Base-by-base conservation (phyloP, 768 basidiomycete species). In the Mycena rebaudengoi region DNA sequence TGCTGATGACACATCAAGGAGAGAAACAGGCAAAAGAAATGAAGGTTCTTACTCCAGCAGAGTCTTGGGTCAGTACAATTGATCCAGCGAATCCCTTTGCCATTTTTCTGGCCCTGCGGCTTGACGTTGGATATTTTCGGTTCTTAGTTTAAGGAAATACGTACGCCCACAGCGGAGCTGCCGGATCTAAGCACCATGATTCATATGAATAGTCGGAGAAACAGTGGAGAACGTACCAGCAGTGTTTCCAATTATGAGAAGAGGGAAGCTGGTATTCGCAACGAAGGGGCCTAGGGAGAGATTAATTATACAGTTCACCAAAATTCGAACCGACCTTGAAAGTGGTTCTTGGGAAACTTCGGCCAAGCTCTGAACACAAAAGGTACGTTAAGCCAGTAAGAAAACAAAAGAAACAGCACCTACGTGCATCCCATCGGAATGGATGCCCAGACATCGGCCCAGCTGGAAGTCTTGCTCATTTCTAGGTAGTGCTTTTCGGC, bases 211-310 rank as follows among this genome's bases (percentile, higher is more conserved):
- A 3, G 1, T 28, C 16, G 8, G 13, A 32, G 23, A 73, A 13
- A 77, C 50, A 49, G 79, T 78, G 29, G 74, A 74, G 51, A 75
- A 33, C 57, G 12, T 2, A 64, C 66, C 66, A 4, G 53, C 54
- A 7, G 66, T 68, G 51, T 57, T 68, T 18, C 62, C 50, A 29
- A 43, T 2, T 5, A 62, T 60, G 7, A 73, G 59, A 43, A 29
- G 40, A 1, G 37, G 49, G 5, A 53, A 32, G 49, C 51, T 48
- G 16, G 48, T 43, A 11, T 25, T 28, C 10, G 41, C 20, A 28
- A 30, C 1, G 4, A 61, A 39, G 5, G 48, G 37, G 70, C 79
- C 65, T 71, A 85, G 84, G 69, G 0, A 76, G 82, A 12, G 90
- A 70, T 1, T 35, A 2, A 23, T 12, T 10, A 12, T 12, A 12